Evolutionary conservation across 23 red algal genomes (phyloP).

Genomic region (Agarophyton chilense): DNA sequence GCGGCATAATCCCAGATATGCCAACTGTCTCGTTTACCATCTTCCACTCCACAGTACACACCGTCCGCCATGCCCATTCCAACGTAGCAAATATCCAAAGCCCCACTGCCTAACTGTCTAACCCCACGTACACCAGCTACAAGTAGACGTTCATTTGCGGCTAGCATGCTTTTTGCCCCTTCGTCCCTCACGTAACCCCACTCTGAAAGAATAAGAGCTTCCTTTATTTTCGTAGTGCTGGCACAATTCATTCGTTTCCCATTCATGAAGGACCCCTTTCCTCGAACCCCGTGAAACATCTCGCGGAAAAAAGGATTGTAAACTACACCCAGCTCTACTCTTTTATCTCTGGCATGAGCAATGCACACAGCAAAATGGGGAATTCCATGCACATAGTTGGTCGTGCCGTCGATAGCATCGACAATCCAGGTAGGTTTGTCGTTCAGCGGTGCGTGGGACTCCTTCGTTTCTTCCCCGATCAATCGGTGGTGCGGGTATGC

Average conservation of each 20-base stretch:
- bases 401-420: slow-evolving; percentile 97
- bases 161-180: slow-evolving; percentile 76
- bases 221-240: slow-evolving; percentile 35
- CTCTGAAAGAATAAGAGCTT: slow-evolving; percentile 84
- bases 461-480: slow-evolving; percentile 68
- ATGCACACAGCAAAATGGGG: slow-evolving; percentile 79
- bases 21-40: slow-evolving; percentile 60
- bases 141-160: slow-evolving; percentile 57
- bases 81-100: slow-evolving; percentile 94
- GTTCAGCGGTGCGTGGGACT: slow-evolving; percentile 6
- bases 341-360: slow-evolving; percentile 57
- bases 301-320: slow-evolving; percentile 81
- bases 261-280: slow-evolving; percentile 83
- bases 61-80: slow-evolving; percentile 82
- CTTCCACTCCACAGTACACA: slow-evolving; percentile 77
- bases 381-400: slow-evolving; percentile 91
- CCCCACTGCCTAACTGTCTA: slow-evolving; percentile 72
- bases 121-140: slow-evolving; percentile 54
- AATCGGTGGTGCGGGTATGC: slow-evolving; percentile 26
- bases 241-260: slow-evolving; percentile 53
- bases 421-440: slow-evolving; percentile 78
- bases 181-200: slow-evolving; percentile 83
- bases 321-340: slow-evolving; percentile 78
- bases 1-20: slow-evolving; percentile 95
- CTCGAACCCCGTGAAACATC: slow-evolving; percentile 73